These are phyloP conservation scores for Zasmidium cellare DNA, from an alignment of 2,329 filamentous ascomycete species.

Conservation along the genomic window DNA sequence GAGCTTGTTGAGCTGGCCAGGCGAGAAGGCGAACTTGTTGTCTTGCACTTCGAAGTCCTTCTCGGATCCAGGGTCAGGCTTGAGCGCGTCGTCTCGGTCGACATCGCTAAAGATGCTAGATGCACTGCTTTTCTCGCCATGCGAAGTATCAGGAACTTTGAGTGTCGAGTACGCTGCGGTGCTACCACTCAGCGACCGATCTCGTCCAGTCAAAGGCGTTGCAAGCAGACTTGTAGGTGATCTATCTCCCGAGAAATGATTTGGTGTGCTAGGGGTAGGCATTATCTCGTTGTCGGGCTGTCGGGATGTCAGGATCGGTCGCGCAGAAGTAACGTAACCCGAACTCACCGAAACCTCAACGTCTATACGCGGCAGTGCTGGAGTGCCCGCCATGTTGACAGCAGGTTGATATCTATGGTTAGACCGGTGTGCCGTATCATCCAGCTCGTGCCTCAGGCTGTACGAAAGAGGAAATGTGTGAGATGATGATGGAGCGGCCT, in stretches of 20 bases:
- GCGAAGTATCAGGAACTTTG: conserved; percentile 19
- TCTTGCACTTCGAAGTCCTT: conserved; percentile 71
- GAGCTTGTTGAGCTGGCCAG: conserved; percentile 77
- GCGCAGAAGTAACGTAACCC: not conserved
- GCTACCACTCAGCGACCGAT: conserved; percentile 22
- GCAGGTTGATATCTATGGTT: not conserved
- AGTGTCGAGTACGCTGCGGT: conserved; percentile 19
- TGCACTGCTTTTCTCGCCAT: conserved; percentile 19
- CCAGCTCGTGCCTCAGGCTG: not conserved
- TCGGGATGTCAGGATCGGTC: not conserved
- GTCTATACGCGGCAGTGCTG: conserved; percentile 20
- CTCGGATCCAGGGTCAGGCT: conserved; percentile 74
- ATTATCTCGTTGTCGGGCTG: conserved; percentile 15
- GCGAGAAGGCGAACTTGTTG: conserved; percentile 82
- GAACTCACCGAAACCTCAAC: conserved; percentile 16
- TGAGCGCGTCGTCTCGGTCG: conserved; percentile 60
- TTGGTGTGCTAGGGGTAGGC: conserved; percentile 15
- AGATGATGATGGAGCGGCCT: conserved; percentile 3
- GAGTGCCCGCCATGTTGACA: conserved; percentile 20
- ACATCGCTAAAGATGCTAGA: conserved; percentile 21
- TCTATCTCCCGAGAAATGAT: conserved; percentile 6
- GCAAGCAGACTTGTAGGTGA: conserved; percentile 17
- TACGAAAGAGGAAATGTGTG: not conserved
- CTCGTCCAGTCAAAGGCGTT: conserved; percentile 17
- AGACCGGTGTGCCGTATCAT: not conserved